Evolutionary conservation across 805 yeast genomes (phyloP).

Genomic region (Suhomyces tanzawaensis): DNA sequence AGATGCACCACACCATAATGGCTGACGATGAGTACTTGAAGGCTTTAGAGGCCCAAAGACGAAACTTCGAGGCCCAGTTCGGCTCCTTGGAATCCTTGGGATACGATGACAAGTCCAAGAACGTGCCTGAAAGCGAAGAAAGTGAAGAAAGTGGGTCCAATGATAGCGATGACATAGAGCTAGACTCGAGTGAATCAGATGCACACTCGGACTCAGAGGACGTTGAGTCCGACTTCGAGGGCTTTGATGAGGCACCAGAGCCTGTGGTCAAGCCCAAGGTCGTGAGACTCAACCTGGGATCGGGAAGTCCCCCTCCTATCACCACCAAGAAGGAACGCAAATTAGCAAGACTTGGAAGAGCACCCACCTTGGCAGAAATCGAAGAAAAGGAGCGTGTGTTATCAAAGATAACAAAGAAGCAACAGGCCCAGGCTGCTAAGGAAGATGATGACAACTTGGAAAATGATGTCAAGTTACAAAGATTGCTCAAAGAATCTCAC

Average conservation of each 20-base stretch:
- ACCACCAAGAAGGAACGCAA: slow-evolving; percentile 49
- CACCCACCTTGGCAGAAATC: slow-evolving; percentile 44
- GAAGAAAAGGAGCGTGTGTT: slow-evolving; percentile 24
- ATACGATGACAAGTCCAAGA: slow-evolving; percentile 40
- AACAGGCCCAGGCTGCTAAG: slow-evolving; percentile 32
- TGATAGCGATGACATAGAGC: background rate
- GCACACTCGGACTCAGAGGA: background rate
- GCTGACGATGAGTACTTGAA: slow-evolving; percentile 30
- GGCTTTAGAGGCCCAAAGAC: slow-evolving; percentile 51
- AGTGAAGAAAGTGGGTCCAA: slow-evolving; percentile 15
- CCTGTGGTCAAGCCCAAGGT: slow-evolving; percentile 38
- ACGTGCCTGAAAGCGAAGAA: slow-evolving; percentile 15
- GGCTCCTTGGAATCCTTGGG: slow-evolving; percentile 58
- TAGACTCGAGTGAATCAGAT: slow-evolving; percentile 15
- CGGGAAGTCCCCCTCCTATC: slow-evolving; percentile 21
- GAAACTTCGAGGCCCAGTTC: slow-evolving; percentile 62
- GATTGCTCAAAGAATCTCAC: slow-evolving; percentile 71
- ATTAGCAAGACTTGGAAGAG: slow-evolving; percentile 58
- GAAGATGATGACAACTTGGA: slow-evolving; percentile 54
- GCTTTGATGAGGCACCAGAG: slow-evolving; percentile 9
- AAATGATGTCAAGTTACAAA: slow-evolving; percentile 70
- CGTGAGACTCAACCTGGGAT: slow-evolving; percentile 44
- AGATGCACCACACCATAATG: too few relatives aligned
- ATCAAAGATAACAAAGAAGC: slow-evolving; percentile 31
- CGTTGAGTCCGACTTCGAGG: slow-evolving; percentile 1